Base-by-base conservation (phyloP, 768 basidiomycete genomes). In the Kwoniella europaea region DNA sequence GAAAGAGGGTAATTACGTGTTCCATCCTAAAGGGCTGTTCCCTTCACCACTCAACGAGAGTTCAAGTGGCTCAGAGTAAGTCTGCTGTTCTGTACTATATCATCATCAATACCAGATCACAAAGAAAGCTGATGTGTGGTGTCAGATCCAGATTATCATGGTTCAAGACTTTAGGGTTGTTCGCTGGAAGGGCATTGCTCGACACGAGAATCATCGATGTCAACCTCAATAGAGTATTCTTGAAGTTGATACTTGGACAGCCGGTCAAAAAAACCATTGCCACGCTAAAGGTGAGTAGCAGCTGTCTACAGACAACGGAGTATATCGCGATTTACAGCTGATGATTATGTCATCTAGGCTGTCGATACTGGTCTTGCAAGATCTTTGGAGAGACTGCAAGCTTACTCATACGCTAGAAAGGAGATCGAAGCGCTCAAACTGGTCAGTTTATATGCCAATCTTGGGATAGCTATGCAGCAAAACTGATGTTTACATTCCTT, bases 161-260 rank as follows among this genome's bases (percentile, higher is more conserved):
- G 63, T 90, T 95, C 82, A 89, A 91, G 53, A 90, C 95, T 22
- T 90, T 98, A 58, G 97, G 97, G 3, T 93, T 96, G 83, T 98
- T 98, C 84, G 90, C 97, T 27, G 97, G 94, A 10, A 96, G 98
- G 85, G 94, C 96, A 3, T 90, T 98, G 88, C 86, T 98, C 55
- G 97, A 99, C 84, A 97, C 95, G 10, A 89, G 97, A 20, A 98
- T 98, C 80, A 96, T 98, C 84, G 97, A 98, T 82, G 86, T 98
- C 74, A 90, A 92, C 35, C 90, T 98, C 83, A 98, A 94, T 86
- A 93, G 92, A 82, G 85, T 96, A n/a, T 98, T 98, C 87, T 86
- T 98, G 73, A 93, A 92, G 82, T 87, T 92, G 63, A 87, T 95
- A 6, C 88, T 98, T 15, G 93, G 92, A 22, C 92, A 94, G 74